Conservation (phyloP, 2,329 filamentous ascomycete genomes). For the Xylaria sp. region DNA sequence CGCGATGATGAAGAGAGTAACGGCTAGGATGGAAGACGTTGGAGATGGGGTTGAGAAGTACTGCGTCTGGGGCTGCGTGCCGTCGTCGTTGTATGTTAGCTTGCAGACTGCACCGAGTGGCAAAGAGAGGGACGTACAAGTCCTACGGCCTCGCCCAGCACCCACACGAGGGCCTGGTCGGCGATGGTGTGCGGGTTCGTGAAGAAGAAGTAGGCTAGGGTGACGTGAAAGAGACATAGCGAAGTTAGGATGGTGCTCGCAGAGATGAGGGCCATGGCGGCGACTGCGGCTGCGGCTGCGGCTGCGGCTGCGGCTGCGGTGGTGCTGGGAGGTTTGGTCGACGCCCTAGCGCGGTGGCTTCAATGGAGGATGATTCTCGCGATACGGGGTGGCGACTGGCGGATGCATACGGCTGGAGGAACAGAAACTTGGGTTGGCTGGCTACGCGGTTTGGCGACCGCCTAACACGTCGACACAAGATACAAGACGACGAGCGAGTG, state of each 20-base stretch:
- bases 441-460: neutral
- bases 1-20: constrained; percentile 66
- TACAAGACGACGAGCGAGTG: neutral
- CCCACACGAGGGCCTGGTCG: constrained; percentile 79
- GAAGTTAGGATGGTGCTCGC: constrained; percentile 80
- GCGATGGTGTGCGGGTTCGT: constrained; percentile 73
- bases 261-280: constrained; percentile 79
- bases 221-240: constrained; percentile 83
- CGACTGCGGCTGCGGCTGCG: too few species aligned
- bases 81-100: neutral
- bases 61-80: constrained; percentile 63
- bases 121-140: constrained; percentile 60
- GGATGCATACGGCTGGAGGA: neutral
- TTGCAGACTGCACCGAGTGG: neutral
- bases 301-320: too few species aligned
- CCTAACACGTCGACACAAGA: too few species aligned
- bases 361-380: too few species aligned
- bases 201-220: constrained; percentile 82
- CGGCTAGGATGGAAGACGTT: constrained; percentile 74
- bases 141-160: constrained; percentile 83
- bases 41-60: constrained; percentile 72
- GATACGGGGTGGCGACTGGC: neutral
- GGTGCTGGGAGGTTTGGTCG: too few species aligned
- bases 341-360: too few species aligned
- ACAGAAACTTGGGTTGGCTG: neutral